Evolutionary conservation across 305 asterid species (phyloP), one percentile per base, ranked within the genome.

Genomic region (Fraxinus dipetala): DNA sequence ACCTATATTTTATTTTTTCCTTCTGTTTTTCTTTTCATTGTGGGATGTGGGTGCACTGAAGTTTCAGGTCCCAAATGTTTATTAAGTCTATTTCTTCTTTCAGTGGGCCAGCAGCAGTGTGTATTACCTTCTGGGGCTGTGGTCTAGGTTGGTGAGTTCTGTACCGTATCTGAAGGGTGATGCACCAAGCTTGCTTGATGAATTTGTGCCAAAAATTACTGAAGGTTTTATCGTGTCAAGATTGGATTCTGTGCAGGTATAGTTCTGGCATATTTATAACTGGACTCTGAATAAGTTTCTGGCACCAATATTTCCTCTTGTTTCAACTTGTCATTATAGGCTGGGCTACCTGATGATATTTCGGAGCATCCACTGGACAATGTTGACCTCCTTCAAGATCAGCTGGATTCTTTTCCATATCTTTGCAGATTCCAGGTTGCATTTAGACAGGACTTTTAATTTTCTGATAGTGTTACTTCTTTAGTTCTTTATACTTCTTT

Each of bases 51-150:
- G 13, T 70, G 43, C 36, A 70, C 43, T 70, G 76, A 70, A 70
- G 40, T 31, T 70, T 70, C 5, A 2, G 38, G 72, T 59, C 40
- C 24, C 7, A 72, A 78, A 75, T 82, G 65, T 78, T 86, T 78
- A 84, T 81, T n/a, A 34, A 32, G 32, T 10, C 34, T 75, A 65
- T 80, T n/a, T 30, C 69, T 79, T 69, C 63, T 84, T 92, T 87
- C 94, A 96, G 99, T 96, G 99, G 99, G 99, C 98, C 84, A 96
- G 99, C 88, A 90, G 92, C 92, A 96, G 99, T 72, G 97, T 96
- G 76, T 96, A 94, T 90, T 96, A 96, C 87, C 98, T 96, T 77
- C 88, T 96, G 82, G 99, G 99, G 85, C 88, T 96, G 84, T 96
- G 99, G 99, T 96, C 99, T 84, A 90, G 99, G 89, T 86, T 96